Conservation (phyloP, 805 yeast species). For the Torulaspora maleeae region DNA sequence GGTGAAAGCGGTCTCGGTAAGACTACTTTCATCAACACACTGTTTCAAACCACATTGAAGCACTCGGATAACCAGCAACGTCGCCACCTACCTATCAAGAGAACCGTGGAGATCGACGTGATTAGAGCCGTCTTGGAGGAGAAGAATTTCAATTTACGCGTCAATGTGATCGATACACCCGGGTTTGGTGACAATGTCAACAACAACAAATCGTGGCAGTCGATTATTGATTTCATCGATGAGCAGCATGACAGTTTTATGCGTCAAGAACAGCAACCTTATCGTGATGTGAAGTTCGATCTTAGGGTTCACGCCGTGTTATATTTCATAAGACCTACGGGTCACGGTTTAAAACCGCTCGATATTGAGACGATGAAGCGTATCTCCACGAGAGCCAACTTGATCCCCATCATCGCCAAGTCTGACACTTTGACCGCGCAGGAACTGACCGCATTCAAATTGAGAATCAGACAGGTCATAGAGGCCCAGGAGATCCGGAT, state of each 20-base stretch:
- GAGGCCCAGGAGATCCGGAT: constrained; percentile 79
- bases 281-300: constrained; percentile 61
- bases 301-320: constrained; percentile 86
- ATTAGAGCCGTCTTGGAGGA: constrained; percentile 79
- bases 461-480: constrained; percentile 74
- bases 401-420: constrained; percentile 86
- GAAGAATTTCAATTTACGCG: constrained; percentile 68
- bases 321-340: constrained; percentile 87
- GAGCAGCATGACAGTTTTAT: constrained; percentile 84
- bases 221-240: constrained; percentile 81
- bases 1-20: constrained; percentile 93
- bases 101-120: constrained; percentile 74
- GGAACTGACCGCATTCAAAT: constrained; percentile 65
- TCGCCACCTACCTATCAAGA: constrained; percentile 49
- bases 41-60: constrained; percentile 71
- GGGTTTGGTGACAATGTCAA: constrained; percentile 91
- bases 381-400: constrained; percentile 71
- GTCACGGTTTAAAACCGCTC: constrained; percentile 79
- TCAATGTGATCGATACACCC: constrained; percentile 86
- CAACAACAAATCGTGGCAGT: constrained; percentile 81
- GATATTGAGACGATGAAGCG: constrained; percentile 88
- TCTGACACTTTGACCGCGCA: constrained; percentile 75
- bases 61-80: constrained; percentile 41
- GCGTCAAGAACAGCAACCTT: constrained; percentile 93
- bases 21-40: constrained; percentile 83